Conservation (phyloP, 176 grass and related monocot genomes). For the Ananas comosus region DNA sequence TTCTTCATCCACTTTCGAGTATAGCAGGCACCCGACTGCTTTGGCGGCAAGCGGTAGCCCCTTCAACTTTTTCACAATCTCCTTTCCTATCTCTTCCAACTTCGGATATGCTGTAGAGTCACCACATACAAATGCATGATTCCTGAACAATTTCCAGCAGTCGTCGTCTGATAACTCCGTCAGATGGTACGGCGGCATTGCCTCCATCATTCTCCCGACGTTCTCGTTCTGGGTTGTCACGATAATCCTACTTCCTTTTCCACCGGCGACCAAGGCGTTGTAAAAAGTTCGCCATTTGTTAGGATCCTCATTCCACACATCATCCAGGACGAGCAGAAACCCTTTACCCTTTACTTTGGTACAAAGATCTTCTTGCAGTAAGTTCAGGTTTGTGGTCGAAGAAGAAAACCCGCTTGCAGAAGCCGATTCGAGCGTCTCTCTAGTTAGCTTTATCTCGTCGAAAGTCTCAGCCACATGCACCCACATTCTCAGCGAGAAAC, state of each 20-base stretch:
- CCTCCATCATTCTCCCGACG: constrained; percentile 47
- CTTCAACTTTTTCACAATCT: constrained; percentile 75
- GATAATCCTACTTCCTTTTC: constrained; percentile 49
- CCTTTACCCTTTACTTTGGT: constrained; percentile 41
- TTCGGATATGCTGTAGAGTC: constrained; percentile 35
- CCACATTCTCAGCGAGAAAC: constrained; percentile 62
- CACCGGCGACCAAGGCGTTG: constrained; percentile 29
- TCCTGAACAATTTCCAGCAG: constrained; percentile 72
- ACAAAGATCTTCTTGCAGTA: constrained; percentile 61
- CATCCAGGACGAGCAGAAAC: constrained; percentile 79
- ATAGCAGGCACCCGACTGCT: constrained; percentile 62
- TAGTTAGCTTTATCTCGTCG: constrained; percentile 59
- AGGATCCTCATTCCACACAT: constrained; percentile 71
- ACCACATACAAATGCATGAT: constrained; percentile 51
- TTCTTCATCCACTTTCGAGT: constrained; percentile 32
- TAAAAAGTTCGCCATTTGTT: constrained; percentile 54
- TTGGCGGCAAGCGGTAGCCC: constrained; percentile 66
- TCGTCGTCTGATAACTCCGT: constrained; percentile 49
- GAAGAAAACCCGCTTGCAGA: constrained; percentile 23
- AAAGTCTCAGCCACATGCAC: constrained; percentile 67
- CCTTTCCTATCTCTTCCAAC: constrained; percentile 60
- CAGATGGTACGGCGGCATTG: constrained; percentile 33
- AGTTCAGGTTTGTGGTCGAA: constrained; percentile 45
- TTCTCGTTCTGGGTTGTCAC: constrained; percentile 57
- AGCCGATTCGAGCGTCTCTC: constrained; percentile 53